Base-by-base conservation (phyloP, 768 basidiomycete species). In the Cystobasidiopsis lactophilus region DNA sequence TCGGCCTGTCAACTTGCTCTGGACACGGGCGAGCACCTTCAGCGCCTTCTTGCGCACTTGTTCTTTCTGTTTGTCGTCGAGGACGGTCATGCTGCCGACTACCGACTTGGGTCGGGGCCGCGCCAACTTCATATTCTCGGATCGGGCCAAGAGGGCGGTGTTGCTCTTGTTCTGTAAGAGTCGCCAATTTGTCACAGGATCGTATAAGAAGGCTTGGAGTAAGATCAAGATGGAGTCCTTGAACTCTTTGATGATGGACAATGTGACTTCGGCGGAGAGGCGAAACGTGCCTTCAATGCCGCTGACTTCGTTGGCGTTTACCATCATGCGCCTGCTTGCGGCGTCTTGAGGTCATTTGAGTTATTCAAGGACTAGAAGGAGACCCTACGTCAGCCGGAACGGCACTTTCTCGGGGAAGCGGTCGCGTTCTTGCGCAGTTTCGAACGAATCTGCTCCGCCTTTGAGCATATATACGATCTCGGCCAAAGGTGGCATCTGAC, bases 331-430 rank as follows among this genome's bases (percentile, higher is more conserved):
- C 7, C n/a, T n/a, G n/a, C n/a, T n/a, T n/a, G n/a, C n/a, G n/a
- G n/a, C n/a, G n/a, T n/a, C n/a, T n/a, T n/a, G n/a, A n/a, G n/a
- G n/a, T n/a, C n/a, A n/a, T n/a, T n/a, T n/a, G n/a, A n/a, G n/a
- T n/a, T n/a, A n/a, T n/a, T n/a, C n/a, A n/a, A n/a, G n/a, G n/a
- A n/a, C n/a, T n/a, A n/a, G n/a, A n/a, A n/a, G n/a, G n/a, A n/a
- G n/a, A n/a, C n/a, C n/a, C n/a, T n/a, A n/a, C n/a, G 68, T 69
- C 11, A 68, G 56, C 7, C 68, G 58, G 65, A 69, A 69, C 2
- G 67, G 67, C 1, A 69, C 65, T 37, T 65, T 66, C 54, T 69
- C 67, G n/a, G 67, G 65, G 21, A 64, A 57, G 52, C 59, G 62
- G 33, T 61, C 58, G 31, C 66, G 53, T 41, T 67, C 64, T 59